A percentile compares a stretch with the other conserved stretches of the same genome.
These are phyloP conservation scores for Ceratocystiopsis minuta DNA, from an alignment of 2,329 filamentous ascomycete species.

Conservation along the genomic window DNA sequence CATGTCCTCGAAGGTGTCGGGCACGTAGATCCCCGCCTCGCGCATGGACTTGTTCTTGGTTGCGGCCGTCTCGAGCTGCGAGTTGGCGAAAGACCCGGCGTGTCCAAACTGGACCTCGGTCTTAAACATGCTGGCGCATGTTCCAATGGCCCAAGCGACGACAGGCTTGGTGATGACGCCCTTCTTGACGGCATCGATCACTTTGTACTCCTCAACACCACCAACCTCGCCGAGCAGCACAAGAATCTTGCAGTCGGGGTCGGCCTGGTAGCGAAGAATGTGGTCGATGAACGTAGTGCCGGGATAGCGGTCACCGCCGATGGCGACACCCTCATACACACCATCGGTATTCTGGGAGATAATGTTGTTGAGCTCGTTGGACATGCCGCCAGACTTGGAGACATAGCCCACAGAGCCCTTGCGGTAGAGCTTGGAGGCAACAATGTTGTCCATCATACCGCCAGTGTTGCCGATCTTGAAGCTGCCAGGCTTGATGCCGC, in stretches of 20 bases:
- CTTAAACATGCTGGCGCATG: conserved; percentile 99
- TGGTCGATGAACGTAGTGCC: conserved; percentile 99
- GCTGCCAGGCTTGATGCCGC: conserved; percentile 96
- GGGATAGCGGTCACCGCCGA: conserved; percentile 96
- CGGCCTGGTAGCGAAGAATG: conserved; percentile 85
- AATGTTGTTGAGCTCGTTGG: conserved; percentile 99
- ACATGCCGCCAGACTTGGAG: conserved; percentile 99
- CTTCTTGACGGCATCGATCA: conserved; percentile 92
- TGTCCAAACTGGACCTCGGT: conserved; percentile 99
- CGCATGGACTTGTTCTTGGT: conserved; percentile 96
- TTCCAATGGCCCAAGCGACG: conserved; percentile 98
- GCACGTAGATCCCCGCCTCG: conserved; percentile 86
- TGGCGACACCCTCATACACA: conserved; percentile 97
- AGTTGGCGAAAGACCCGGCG: conserved; percentile 97
- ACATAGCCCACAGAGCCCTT: conserved; percentile 98
- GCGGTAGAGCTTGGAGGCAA: conserved; percentile 98
- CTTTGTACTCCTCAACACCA: conserved; percentile 99
- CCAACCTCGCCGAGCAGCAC: conserved; percentile 93
- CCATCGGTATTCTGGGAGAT: conserved; percentile 90
- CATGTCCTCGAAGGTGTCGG: conserved; percentile 92
- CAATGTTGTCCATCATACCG: conserved; percentile 99
- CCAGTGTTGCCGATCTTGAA: conserved; percentile 99
- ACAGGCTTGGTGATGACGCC: conserved; percentile 95
- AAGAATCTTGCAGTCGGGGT: conserved; percentile 95
- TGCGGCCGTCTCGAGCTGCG: conserved; percentile 90